phyloP scores from a whole-genome alignment of 805 yeast species.

The Candida michaelii region DNA sequence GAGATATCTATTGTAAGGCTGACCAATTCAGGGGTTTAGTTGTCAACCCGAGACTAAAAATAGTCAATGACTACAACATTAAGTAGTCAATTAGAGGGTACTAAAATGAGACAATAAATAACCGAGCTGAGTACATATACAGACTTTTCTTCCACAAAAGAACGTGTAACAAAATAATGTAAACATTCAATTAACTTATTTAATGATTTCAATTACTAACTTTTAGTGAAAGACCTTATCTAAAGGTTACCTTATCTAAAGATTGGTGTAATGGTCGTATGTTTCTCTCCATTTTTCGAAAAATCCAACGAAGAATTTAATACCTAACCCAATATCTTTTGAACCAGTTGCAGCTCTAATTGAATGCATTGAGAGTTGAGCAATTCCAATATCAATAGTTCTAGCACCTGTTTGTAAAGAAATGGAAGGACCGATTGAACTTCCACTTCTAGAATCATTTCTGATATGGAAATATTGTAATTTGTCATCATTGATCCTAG shows the following conservation, averaged over 20 bases:
- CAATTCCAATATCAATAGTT: conserved; percentile 78
- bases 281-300: conserved; percentile 65
- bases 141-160: too few relatives aligned
- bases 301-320: conserved; percentile 70
- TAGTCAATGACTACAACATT: too few relatives aligned
- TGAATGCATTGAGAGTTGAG: conserved; percentile 85
- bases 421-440: conserved; percentile 80
- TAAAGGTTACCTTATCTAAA: too few relatives aligned
- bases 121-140: too few relatives aligned
- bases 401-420: conserved; percentile 67
- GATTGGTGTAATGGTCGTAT: conserved; percentile 51
- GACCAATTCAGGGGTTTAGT: too few relatives aligned
- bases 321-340: conserved; percentile 72
- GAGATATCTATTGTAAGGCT: background rate
- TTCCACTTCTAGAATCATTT: conserved; percentile 83
- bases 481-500: conserved; percentile 59
- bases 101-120: too few relatives aligned
- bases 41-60: too few relatives aligned
- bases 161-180: background rate
- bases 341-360: conserved; percentile 80
- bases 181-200: background rate
- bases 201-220: background rate
- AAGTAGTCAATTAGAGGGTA: too few relatives aligned
- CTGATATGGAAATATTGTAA: conserved; percentile 84
- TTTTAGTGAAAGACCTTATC: too few relatives aligned